Evolutionary conservation across 2,329 filamentous ascomycete genomes (phyloP).

Genomic region (Aspergillus luchuensis): DNA sequence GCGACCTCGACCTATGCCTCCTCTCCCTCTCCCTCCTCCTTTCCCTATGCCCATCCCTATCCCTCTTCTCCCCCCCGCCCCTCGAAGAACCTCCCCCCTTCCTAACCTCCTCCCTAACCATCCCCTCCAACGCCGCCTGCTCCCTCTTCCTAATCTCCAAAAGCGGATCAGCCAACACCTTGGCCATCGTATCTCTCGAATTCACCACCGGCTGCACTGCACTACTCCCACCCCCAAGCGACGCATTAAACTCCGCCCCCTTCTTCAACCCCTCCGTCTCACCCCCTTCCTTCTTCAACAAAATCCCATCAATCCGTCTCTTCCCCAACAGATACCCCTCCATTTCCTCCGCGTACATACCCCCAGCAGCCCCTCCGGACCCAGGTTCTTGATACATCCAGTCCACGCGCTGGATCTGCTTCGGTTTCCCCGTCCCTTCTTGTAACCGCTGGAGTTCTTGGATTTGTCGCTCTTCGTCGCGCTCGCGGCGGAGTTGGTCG

Average conservation of each 20-base stretch:
- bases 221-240: constrained; percentile 12
- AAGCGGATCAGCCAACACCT: constrained; percentile 88
- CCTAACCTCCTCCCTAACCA: constrained; percentile 49
- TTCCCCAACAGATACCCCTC: constrained; percentile 93
- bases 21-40: constrained; percentile 28
- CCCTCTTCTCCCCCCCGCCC: constrained; percentile 23
- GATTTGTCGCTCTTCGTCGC: constrained; percentile 88
- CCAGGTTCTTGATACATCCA: constrained; percentile 94
- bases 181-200: constrained; percentile 77
- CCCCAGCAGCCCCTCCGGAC: constrained; percentile 61
- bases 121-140: constrained; percentile 70
- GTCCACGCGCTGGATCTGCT: constrained; percentile 80
- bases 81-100: constrained; percentile 21
- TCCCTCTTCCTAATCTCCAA: constrained; percentile 92
- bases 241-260: constrained; percentile 43
- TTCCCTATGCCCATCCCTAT: constrained; percentile 21
- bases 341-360: constrained; percentile 78
- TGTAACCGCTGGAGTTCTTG: constrained; percentile 90
- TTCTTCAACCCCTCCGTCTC: constrained; percentile 83
- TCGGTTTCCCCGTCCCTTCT: constrained; percentile 81
- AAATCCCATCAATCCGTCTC: constrained; percentile 76
- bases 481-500: constrained; percentile 86
- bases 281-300: constrained; percentile 69
- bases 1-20: constrained; percentile 19
- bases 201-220: constrained; percentile 44